phyloP scores from a whole-genome alignment of 257 asterid species.

The Leptodermis oblonga region DNA sequence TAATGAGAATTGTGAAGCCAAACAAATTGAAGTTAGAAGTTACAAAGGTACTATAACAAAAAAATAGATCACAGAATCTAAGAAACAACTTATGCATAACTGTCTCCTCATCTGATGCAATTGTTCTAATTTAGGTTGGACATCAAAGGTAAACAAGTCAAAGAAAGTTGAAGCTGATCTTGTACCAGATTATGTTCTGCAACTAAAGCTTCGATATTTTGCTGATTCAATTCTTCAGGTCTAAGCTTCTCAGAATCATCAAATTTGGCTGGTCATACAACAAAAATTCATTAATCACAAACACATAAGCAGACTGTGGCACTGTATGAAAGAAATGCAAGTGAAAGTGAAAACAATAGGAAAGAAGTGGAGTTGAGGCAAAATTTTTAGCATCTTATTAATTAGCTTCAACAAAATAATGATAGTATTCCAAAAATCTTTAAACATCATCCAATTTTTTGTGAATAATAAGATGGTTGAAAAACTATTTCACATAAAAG shows the following conservation, averaged over 20 bases:
- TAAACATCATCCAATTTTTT: neutral
- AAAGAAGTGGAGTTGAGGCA: neutral
- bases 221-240: constrained; percentile 96
- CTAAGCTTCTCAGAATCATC: constrained; percentile 84
- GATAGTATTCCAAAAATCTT: neutral
- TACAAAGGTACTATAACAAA: neutral
- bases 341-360: neutral
- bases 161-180: constrained; percentile 17
- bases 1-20: neutral
- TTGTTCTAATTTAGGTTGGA: neutral
- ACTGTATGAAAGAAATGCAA: constrained; percentile 7
- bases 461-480: neutral
- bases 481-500: neutral
- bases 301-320: neutral
- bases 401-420: neutral
- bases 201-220: constrained; percentile 94
- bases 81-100: neutral
- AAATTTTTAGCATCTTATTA: neutral
- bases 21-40: neutral
- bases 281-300: constrained; percentile 11
- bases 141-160: constrained; percentile 6
- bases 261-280: constrained; percentile 36
- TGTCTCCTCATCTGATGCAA: neutral
- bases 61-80: neutral
- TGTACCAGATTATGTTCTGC: constrained; percentile 97